Evolutionary conservation across 768 basidiomycete species (phyloP), one percentile per base, ranked within the genome.

Genomic region (Naganishia vishniacii): DNA sequence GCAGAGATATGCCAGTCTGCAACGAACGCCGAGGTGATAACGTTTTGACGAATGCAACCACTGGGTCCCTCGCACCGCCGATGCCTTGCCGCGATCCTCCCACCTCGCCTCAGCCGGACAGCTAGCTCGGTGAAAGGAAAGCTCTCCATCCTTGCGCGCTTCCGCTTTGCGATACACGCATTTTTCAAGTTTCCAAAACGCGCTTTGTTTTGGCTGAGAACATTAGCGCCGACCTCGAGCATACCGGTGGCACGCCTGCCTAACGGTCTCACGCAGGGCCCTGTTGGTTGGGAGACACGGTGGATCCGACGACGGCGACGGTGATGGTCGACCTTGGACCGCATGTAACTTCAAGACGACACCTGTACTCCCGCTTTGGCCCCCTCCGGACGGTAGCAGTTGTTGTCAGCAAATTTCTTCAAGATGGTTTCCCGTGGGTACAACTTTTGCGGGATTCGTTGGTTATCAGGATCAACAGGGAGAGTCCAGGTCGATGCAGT

Each of bases 401-500:
- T 56, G 49, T 51, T 51, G 53, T 56, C 53, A 56, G 53, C 53
- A 56, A 56, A 56, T 56, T 56, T 56, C 53, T 56, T 56, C 53
- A 56, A 56, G 53, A 56, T 56, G 53, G 53, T 56, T 56, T 56
- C 53, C 53, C 53, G 53, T 56, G 53, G 53, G 53, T 56, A 26
- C 40, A n/a, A n/a, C 34, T 16, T 41, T 26, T 56, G 4, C 37
- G 23, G 8, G 26, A 11, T 56, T 23, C 26, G 53, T 56, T 34
- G 53, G 42, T 44, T 20, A n/a, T n/a, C n/a, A 3, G 53, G 53
- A 56, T 56, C 53, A 56, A 56, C 37, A n/a, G 3, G 53, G 53
- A 56, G 9, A 23, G n/a, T 25, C 11, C 9, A 16, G 20, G 20
- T 8, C 42, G 32, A n/a, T 56, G 53, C 53, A 56, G 37, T 40